phyloP scores from a whole-genome alignment of 768 basidiomycete species.

The Macrolepiota dolichaula region DNA sequence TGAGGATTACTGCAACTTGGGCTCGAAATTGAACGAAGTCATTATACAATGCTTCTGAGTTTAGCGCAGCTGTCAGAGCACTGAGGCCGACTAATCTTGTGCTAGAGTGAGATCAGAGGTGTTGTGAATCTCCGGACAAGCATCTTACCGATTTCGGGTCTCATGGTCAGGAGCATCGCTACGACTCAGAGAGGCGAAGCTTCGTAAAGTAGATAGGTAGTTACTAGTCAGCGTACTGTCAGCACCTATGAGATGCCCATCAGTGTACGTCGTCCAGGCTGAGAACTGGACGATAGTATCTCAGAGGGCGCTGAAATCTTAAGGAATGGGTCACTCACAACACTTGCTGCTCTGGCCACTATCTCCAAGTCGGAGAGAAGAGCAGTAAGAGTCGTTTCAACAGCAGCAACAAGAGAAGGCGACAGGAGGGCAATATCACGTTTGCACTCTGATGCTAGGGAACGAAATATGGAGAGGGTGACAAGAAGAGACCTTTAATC shows the following conservation, averaged over 20 bases:
- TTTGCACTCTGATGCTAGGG: constrained; percentile 84
- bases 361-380: constrained; percentile 71
- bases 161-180: constrained; percentile 59
- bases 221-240: constrained; percentile 66
- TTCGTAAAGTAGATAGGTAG: constrained; percentile 65
- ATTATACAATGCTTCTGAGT: constrained; percentile 81
- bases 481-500: constrained; percentile 68
- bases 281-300: constrained; percentile 60
- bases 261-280: constrained; percentile 89
- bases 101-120: constrained; percentile 34
- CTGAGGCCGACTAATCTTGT: constrained; percentile 85
- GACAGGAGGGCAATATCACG: constrained; percentile 78
- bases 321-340: constrained; percentile 47
- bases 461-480: constrained; percentile 76
- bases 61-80: constrained; percentile 74
- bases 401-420: constrained; percentile 60
- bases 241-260: constrained; percentile 78
- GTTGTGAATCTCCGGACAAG: neutral
- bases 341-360: constrained; percentile 70
- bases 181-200: constrained; percentile 62
- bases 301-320: neutral
- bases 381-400: constrained; percentile 53
- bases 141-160: constrained; percentile 62
- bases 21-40: constrained; percentile 66
- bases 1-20: constrained; percentile 70